Percentiles rank a stretch among this genome's conserved stretches.
Evolutionary conservation across 2,329 filamentous ascomycete species (phyloP).

Genomic region (Juglanconis juglandina): DNA sequence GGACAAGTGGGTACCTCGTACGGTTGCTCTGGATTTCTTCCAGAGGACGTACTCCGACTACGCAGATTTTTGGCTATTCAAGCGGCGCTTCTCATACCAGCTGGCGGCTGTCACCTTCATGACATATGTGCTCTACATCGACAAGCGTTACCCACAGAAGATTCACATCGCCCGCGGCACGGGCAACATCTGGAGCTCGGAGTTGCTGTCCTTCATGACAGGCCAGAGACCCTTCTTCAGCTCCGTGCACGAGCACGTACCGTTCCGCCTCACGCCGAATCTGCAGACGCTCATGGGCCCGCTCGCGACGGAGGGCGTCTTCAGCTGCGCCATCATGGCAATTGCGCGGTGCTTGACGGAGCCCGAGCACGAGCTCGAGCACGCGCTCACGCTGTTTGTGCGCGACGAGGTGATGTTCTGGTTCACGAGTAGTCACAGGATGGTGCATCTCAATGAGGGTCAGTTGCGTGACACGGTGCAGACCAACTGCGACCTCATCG

Average conservation of each 20-base stretch:
- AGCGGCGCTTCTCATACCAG: slow-evolving; percentile 93
- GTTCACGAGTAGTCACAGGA: slow-evolving; percentile 77
- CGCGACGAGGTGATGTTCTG: slow-evolving; percentile 98
- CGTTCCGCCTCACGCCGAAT: slow-evolving; percentile 95
- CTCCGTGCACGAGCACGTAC: slow-evolving; percentile 83
- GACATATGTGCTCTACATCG: slow-evolving; percentile 98
- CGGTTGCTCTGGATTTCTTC: slow-evolving; percentile 83
- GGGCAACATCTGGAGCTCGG: slow-evolving; percentile 94
- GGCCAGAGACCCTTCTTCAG: slow-evolving; percentile 82
- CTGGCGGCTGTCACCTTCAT: slow-evolving; percentile 94
- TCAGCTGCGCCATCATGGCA: slow-evolving; percentile 91
- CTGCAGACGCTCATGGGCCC: slow-evolving; percentile 95
- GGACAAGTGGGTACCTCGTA: slow-evolving; percentile 84
- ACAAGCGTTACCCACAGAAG: slow-evolving; percentile 92
- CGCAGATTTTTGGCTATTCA: slow-evolving; percentile 97
- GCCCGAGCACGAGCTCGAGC: slow-evolving; percentile 84
- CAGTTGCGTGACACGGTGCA: slow-evolving; percentile 63
- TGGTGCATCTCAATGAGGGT: slow-evolving; percentile 53
- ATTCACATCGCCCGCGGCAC: slow-evolving; percentile 83
- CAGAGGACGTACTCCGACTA: slow-evolving; percentile 82
- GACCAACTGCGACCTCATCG: slow-evolving; percentile 81
- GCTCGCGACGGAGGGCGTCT: slow-evolving; percentile 92
- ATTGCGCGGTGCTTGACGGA: slow-evolving; percentile 93
- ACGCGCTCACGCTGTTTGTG: slow-evolving; percentile 90
- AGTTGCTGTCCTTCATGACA: slow-evolving; percentile 88